phyloP scores from a whole-genome alignment of 768 basidiomycete species.

The Termitomyces sp. region DNA sequence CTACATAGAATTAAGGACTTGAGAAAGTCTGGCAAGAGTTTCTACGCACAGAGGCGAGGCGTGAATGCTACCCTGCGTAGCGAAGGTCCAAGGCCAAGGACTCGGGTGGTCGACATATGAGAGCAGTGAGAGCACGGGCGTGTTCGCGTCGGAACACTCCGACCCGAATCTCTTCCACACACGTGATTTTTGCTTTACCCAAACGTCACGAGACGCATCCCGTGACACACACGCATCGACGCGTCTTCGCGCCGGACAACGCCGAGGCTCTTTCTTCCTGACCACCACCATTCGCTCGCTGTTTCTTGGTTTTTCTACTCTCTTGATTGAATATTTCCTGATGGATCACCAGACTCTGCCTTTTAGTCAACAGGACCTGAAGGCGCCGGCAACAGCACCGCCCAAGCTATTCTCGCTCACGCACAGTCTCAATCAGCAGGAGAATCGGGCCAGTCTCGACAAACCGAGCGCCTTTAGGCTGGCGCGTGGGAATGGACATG shows the following conservation, averaged over 20 bases:
- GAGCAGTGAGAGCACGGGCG: background rate
- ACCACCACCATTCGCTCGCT: background rate
- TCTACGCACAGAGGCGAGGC: conserved; percentile 29
- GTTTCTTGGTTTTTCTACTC: background rate
- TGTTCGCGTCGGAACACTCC: conserved; percentile 8
- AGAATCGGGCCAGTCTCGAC: conserved; percentile 1
- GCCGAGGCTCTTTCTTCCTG: background rate
- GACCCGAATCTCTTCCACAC: background rate
- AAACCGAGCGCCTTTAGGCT: background rate
- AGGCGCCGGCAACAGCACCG: background rate
- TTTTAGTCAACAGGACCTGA: background rate
- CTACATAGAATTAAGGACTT: conserved; percentile 17
- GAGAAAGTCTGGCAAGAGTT: background rate
- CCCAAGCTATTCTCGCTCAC: conserved; percentile 11
- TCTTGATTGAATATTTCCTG: background rate
- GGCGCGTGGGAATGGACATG: background rate
- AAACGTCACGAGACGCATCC: background rate
- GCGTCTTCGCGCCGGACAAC: background rate
- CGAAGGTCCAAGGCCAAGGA: conserved; percentile 52
- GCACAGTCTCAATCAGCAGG: conserved; percentile 11
- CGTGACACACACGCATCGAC: background rate
- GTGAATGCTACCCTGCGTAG: conserved; percentile 47
- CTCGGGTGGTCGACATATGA: conserved; percentile 43
- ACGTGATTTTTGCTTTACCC: conserved; percentile 8
- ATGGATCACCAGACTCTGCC: background rate